phyloP scores from a whole-genome alignment of 345 rosid species.

The Limnanthes douglasii region DNA sequence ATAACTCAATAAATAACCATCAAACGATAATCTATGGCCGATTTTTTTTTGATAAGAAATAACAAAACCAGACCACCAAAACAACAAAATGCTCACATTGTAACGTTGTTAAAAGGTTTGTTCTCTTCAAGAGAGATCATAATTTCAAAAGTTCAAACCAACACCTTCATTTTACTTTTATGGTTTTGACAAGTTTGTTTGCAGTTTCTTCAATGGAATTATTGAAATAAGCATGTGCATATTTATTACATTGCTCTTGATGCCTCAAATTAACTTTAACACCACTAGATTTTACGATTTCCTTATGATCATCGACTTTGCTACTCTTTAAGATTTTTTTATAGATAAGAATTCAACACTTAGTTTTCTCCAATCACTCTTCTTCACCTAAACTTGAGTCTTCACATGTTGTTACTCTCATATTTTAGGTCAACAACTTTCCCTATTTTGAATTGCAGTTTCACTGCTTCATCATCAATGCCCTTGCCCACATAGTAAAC shows the following conservation, averaged over 20 bases:
- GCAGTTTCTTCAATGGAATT: conserved; percentile 93
- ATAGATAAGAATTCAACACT: conserved; percentile 15
- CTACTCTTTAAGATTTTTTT: conserved; percentile 28
- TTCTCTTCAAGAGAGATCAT: conserved; percentile 73
- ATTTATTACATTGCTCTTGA: conserved; percentile 54
- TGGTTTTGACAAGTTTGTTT: conserved; percentile 61
- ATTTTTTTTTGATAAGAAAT: too few species aligned
- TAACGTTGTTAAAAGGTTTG: conserved; percentile 24
- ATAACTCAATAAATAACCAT: too few species aligned
- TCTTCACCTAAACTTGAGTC: conserved; percentile 53
- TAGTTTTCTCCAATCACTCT: conserved; percentile 19
- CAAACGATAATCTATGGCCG: too few species aligned
- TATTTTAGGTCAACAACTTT: conserved; percentile 35
- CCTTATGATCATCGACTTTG: conserved; percentile 13
- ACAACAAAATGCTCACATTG: too few species aligned
- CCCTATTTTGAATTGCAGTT: conserved; percentile 50
- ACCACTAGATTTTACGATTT: conserved; percentile 7
- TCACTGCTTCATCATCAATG: conserved; percentile 19
- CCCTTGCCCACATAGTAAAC: too few species aligned
- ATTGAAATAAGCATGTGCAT: conserved; percentile 42
- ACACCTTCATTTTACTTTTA: conserved; percentile 87
- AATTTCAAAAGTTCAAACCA: conserved; percentile 92
- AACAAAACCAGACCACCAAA: too few species aligned
- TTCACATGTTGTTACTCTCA: conserved; percentile 35
- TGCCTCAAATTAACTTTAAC: conserved; percentile 46